phyloP scores from a whole-genome alignment of 129 eudicot species.

The Lonicera japonica region DNA sequence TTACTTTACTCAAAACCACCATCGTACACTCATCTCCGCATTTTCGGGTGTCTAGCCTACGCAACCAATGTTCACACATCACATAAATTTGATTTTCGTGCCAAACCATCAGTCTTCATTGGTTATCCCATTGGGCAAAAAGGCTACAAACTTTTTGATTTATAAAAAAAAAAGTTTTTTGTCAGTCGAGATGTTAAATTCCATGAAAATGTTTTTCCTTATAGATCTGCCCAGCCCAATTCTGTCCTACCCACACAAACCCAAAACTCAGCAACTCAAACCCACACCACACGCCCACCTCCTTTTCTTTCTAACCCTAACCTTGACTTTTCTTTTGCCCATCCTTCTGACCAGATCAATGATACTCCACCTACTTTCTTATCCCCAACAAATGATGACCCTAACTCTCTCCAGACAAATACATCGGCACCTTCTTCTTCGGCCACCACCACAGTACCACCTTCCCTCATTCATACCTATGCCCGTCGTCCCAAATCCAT shows the following conservation, averaged over 20 bases:
- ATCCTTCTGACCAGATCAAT: no score
- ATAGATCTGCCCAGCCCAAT: neutral
- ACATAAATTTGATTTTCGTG: slow-evolving; percentile 5
- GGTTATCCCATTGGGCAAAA: slow-evolving; percentile 9
- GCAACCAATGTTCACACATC: neutral
- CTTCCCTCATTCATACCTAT: neutral
- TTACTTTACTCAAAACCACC: slow-evolving; percentile 2
- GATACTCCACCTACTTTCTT: neutral
- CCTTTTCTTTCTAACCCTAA: no score
- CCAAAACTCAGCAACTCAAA: no score
- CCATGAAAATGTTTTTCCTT: no score
- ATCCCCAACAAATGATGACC: no score
- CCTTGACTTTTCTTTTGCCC: neutral
- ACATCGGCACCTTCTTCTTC: neutral
- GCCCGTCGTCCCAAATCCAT: neutral
- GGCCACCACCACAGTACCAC: neutral
- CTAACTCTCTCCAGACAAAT: no score
- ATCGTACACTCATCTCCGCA: no score
- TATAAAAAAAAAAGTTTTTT: neutral
- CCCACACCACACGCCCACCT: no score
- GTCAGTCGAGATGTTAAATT: slow-evolving; percentile 7
- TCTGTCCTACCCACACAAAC: neutral
- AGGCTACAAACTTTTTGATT: neutral
- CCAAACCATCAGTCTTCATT: neutral
- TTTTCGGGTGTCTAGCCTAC: no score